Evolutionary conservation across 306 rosid species (phyloP), one percentile per base, ranked within the genome.

Genomic region (Amphicarpaea edgeworthii): DNA sequence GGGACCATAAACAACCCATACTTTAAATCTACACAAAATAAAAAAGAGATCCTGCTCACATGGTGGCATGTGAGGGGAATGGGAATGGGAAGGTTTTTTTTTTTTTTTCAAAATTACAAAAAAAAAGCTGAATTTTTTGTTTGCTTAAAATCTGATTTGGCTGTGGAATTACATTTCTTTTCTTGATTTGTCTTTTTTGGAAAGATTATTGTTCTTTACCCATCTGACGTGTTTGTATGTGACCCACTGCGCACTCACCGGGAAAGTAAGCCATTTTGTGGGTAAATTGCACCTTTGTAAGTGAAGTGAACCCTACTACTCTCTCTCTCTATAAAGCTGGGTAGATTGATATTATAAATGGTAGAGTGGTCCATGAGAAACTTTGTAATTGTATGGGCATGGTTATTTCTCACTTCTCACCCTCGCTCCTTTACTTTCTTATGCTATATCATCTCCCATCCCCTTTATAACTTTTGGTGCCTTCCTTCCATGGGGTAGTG

Each of bases 1-100:
- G 96, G 96, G 96, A 94, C 90, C 98, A 90, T 85, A 79, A 88
- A 88, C 89, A 88, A 88, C 98, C 98, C 98, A 91, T 91, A 81
- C 96, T 86, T 91, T 83, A 82, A 93, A 68, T 86, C 86, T 87
- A 53, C 78, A 82, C 63, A 86, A 79, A 88, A 87, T 83, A 77
- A 72, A 72, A 88, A 64, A 77, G 87, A 85, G 86, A 85, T 88
- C 85, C 79, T 81, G 70, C 37, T 88, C 98, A 90, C 98, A 88
- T 90, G 96, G 89, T 64, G 16, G 81, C 98, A 90, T 94, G 98
- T 94, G 97, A 88, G 72, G 86, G 84, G 86, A 82, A 80, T 77
- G 86, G 84, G 86, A 82, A 80, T 77, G 90, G 90, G 85, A 30
- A 63, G 70, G 74, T 67, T 54, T 45, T 24, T 24, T 24, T 24